Base-by-base conservation (phyloP, 768 basidiomycete species). In the Multifurca ochricompacta region DNA sequence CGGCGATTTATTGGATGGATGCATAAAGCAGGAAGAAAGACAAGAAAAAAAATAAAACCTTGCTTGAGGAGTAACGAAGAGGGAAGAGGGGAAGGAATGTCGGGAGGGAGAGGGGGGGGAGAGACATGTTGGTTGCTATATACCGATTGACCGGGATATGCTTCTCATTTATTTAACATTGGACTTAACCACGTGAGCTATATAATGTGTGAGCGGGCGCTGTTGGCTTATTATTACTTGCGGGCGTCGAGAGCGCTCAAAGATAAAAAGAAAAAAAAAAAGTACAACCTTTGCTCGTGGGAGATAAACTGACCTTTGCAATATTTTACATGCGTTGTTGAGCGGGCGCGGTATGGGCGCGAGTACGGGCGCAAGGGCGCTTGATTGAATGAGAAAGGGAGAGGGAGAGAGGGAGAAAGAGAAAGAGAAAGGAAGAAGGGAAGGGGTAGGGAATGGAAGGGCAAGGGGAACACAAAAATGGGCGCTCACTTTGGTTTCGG, bases 131-230 rank as follows among this genome's bases (percentile, higher is more conserved):
- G 54, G 58, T 59, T 57, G 58, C 58, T 59, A 59, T 59, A 59
- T 59, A 59, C 58, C 58, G 58, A 59, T 51, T 48, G 48, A 49
- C 54, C 58, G 54, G 54, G 58, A 56, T 46, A 59, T 59, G 25
- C 40, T 42, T 23, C 45, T 31, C 19, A 14, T 13, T 32, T 39
- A 14, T 28, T 32, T 39, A 14, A 21, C 16, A 56, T 56, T 56
- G 55, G 55, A 8, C 44, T 3, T 2, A 21, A 1, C 30, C 50
- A 57, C 56, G 56, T 57, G 56, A 52, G 32, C 16, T n/a, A n/a
- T n/a, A n/a, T n/a, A n/a, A 14, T 10, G 4, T 18, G 3, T 36
- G 43, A 51, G 56, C 56, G 56, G 28, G 7, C 21, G 35, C 14
- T 6, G 10, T 7, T 8, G n/a, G 9, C 4, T 18, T 3, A 13